These are phyloP conservation scores for Leonotis leonurus DNA, from an alignment of 257 asterid species.

Conservation along the genomic window DNA sequence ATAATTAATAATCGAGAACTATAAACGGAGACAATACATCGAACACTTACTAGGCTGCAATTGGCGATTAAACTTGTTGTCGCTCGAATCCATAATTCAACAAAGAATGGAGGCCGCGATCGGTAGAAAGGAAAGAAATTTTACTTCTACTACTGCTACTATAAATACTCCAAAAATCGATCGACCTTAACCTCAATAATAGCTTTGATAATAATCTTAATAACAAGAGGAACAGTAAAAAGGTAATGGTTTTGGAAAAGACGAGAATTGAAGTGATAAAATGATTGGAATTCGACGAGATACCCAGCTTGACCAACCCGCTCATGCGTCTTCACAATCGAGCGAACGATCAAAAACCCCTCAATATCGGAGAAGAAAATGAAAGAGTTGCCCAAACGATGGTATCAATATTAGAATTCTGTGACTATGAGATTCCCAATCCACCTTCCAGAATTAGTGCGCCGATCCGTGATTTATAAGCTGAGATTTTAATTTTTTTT, in stretches of 20 bases:
- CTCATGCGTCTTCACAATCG: constrained; percentile 82
- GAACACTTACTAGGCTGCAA: constrained; percentile 42
- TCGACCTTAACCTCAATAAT: constrained; percentile 26
- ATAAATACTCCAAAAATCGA: constrained; percentile 15
- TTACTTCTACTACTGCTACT: constrained; percentile 6
- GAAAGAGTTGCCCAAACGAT: neutral
- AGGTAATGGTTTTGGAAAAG: constrained; percentile 26
- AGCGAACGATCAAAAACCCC: constrained; percentile 16
- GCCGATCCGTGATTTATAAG: neutral
- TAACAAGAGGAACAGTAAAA: constrained; percentile 32
- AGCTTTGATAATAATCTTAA: constrained; percentile 45
- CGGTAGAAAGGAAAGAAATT: neutral
- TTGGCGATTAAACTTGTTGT: constrained; percentile 57
- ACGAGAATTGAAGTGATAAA: constrained; percentile 33
- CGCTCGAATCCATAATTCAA: constrained; percentile 48
- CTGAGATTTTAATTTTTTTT: constrained; percentile 5
- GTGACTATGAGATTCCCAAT: neutral
- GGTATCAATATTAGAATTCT: neutral
- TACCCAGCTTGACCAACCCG: constrained; percentile 62
- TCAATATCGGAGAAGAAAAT: neutral
- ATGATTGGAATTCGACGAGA: constrained; percentile 43
- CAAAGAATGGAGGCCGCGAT: constrained; percentile 4
- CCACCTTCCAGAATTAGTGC: neutral
- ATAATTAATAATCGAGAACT: neutral
- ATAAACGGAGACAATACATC: neutral